Conservation (phyloP, 345 rosid species). For the Brassica cretica region DNA sequence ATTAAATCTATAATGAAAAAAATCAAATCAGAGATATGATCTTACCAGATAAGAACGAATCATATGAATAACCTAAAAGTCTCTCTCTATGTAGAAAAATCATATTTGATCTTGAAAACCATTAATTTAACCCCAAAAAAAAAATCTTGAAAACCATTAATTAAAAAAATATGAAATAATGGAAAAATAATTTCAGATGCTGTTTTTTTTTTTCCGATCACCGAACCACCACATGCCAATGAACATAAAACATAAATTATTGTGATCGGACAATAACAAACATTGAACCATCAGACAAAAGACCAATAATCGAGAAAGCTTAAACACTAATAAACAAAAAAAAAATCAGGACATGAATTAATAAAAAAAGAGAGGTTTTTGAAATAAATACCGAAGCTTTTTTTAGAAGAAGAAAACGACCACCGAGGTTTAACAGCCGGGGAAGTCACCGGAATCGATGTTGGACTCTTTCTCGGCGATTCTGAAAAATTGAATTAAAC, state of each 20-base stretch:
- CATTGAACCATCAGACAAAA: neutral
- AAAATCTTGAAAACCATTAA: neutral
- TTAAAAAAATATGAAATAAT: neutral
- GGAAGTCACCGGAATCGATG: conserved; percentile 24
- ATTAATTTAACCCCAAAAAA: neutral
- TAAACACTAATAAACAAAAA: neutral
- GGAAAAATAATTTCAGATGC: conserved; percentile 2
- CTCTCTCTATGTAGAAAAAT: neutral
- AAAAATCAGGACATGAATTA: neutral
- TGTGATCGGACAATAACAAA: conserved; percentile 9
- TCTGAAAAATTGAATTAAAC: conserved; percentile 21
- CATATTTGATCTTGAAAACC: conserved; percentile 4
- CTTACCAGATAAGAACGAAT: neutral
- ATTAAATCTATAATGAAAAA: neutral
- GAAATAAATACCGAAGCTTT: conserved; percentile 38
- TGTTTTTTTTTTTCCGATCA: neutral
- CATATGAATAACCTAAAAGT: neutral
- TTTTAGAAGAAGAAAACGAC: conserved; percentile 45
- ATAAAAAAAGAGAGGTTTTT: neutral
- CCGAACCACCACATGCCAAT: conserved; percentile 24
- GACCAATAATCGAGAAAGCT: conserved; percentile 6
- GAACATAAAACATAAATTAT: conserved; percentile 16
- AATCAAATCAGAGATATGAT: neutral
- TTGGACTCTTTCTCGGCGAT: conserved; percentile 32
- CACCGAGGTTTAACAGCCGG: conserved; percentile 37